Percentiles rank a stretch among this genome's conserved stretches.
phyloP scores from a whole-genome alignment of 805 yeast species.

The Yamadazyma tumulicola region DNA sequence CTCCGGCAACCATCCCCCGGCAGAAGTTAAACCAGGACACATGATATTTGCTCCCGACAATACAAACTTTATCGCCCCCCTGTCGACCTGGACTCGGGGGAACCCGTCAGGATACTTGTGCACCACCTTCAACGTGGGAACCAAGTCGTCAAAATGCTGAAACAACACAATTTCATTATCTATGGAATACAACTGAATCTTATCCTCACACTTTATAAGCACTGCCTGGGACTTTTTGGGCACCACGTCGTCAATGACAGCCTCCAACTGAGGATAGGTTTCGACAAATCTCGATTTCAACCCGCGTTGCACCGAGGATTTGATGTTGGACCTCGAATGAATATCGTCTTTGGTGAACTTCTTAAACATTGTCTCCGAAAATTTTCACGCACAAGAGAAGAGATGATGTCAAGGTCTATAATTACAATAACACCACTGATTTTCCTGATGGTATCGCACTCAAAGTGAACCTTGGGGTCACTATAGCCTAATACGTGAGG shows the following conservation, averaged over 20 bases:
- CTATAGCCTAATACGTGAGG: conserved; percentile 38
- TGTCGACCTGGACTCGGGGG: conserved; percentile 85
- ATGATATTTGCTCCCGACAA: conserved; percentile 94
- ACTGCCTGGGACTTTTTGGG: conserved; percentile 87
- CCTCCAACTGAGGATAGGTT: conserved; percentile 73
- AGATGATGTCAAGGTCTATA: conserved; percentile 37
- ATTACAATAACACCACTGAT: conserved; percentile 44
- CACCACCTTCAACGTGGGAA: conserved; percentile 71
- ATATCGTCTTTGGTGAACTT: conserved; percentile 81
- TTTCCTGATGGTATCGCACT: conserved; percentile 41
- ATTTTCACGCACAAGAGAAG: conserved; percentile 1
- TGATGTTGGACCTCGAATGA: conserved; percentile 86
- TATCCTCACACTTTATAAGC: conserved; percentile 84
- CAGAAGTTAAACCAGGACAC: conserved; percentile 92
- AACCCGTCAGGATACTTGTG: conserved; percentile 81
- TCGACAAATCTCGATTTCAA: conserved; percentile 68
- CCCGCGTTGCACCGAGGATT: conserved; percentile 92
- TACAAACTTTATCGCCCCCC: conserved; percentile 95
- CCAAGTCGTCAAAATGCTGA: conserved; percentile 76
- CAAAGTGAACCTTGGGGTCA: conserved; percentile 41
- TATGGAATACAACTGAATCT: conserved; percentile 70
- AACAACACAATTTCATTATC: conserved; percentile 72
- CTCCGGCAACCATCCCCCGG: conserved; percentile 81
- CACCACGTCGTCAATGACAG: conserved; percentile 71
- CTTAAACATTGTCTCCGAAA: conserved; percentile 40